Conservation (phyloP, 2,329 filamentous ascomycete genomes). For the Aphanocladium album region DNA sequence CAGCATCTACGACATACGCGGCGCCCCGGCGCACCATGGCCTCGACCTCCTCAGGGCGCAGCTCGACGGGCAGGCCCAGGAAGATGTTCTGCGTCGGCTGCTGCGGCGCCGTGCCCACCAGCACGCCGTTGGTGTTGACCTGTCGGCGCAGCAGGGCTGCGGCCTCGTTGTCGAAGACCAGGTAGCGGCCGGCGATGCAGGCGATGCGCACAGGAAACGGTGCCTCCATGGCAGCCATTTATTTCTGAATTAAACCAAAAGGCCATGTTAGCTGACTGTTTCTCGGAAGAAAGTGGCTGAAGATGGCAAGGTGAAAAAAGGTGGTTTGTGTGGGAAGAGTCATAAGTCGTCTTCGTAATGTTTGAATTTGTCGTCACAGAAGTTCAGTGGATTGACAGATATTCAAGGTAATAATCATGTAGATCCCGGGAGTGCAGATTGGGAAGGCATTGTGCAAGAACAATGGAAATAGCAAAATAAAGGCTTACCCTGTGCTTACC, state of each 20-base stretch:
- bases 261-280: slow-evolving; percentile 2
- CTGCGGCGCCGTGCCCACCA: slow-evolving; percentile 85
- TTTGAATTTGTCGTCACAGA: slow-evolving; percentile 38
- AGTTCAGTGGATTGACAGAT: slow-evolving; percentile 59
- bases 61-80: slow-evolving; percentile 77
- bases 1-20: slow-evolving; percentile 78
- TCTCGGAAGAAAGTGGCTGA: neutral
- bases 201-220: slow-evolving; percentile 67
- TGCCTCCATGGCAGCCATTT: slow-evolving; percentile 19
- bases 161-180: slow-evolving; percentile 82
- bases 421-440: slow-evolving; percentile 11
- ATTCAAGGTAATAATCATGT: slow-evolving; percentile 47
- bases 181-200: slow-evolving; percentile 71
- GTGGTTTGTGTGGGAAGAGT: slow-evolving; percentile 17
- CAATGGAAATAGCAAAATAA: slow-evolving; percentile 8
- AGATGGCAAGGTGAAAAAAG: neutral
- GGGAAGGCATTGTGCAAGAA: neutral
- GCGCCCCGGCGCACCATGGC: slow-evolving; percentile 71
- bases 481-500: slow-evolving; percentile 17
- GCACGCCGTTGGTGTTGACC: slow-evolving; percentile 79
- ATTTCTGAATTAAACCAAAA: neutral
- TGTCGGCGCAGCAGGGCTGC: slow-evolving; percentile 72
- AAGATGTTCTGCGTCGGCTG: slow-evolving; percentile 94
- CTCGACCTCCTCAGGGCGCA: slow-evolving; percentile 85
- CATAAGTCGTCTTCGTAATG: slow-evolving; percentile 43